phyloP scores from a whole-genome alignment of 2,329 filamentous ascomycete species.

The Aspergillus latus region DNA sequence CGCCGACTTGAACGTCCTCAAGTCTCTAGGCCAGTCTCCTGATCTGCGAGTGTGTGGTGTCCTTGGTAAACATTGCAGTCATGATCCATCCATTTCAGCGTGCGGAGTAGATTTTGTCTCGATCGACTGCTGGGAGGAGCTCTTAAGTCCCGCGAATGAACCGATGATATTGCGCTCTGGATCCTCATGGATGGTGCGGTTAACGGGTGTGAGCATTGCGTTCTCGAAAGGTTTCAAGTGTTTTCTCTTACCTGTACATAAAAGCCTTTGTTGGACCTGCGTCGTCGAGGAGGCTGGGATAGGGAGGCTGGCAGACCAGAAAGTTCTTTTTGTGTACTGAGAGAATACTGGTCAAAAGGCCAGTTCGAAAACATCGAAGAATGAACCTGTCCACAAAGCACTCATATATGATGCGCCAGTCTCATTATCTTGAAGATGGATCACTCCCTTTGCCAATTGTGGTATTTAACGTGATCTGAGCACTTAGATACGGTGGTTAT shows the following conservation, averaged over 20 bases:
- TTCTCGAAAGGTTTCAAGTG: constrained; percentile 1
- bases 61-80: neutral
- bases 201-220: constrained; percentile 1
- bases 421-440: no score
- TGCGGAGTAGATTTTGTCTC: neutral
- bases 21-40: neutral
- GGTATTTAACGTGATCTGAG: no score
- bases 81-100: neutral
- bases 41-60: neutral
- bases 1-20: neutral
- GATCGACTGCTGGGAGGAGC: constrained; percentile 4
- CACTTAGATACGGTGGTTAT: no score
- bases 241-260: neutral
- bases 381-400: no score
- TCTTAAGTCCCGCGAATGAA: neutral
- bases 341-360: neutral
- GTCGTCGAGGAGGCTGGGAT: neutral
- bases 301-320: neutral
- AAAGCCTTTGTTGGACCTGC: constrained; percentile 1
- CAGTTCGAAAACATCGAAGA: neutral
- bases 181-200: neutral
- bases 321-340: neutral
- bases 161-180: constrained; percentile 3
- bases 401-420: no score
- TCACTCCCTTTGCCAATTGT: no score